Evolutionary conservation across 164 flowering plant species (phyloP).

Genomic region (Stephania japonica): DNA sequence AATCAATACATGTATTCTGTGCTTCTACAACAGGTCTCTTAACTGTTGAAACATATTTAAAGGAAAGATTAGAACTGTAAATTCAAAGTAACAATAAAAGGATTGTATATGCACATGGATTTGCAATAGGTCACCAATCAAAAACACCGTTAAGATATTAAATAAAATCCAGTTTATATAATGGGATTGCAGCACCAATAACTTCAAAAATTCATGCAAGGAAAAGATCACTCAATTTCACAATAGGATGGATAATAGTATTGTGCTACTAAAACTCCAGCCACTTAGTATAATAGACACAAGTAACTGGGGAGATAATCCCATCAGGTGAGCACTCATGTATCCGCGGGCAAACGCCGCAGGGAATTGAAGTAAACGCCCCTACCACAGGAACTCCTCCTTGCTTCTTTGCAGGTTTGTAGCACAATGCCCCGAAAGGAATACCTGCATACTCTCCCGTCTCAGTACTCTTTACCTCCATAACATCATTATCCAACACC

Average conservation of each 20-base stretch:
- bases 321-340: conserved; percentile 75
- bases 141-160: background rate
- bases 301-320: conserved; percentile 62
- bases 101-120: background rate
- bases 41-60: background rate
- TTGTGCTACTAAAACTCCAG: conserved; percentile 42
- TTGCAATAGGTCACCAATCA: background rate
- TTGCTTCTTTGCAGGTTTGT: conserved; percentile 23
- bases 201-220: background rate
- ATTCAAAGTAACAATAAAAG: background rate
- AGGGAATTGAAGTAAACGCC: conserved; percentile 70
- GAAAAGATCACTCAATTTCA: background rate
- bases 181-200: background rate
- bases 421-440: conserved; percentile 52
- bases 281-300: conserved; percentile 69
- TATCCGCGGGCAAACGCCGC: conserved; percentile 81
- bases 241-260: background rate
- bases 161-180: background rate
- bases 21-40: background rate
- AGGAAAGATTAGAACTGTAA: background rate
- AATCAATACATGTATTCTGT: background rate
- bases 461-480: conserved; percentile 57
- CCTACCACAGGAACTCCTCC: conserved; percentile 32
- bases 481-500: conserved; percentile 53
- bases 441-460: conserved; percentile 46